phyloP scores from a whole-genome alignment of 306 rosid species.

The Castanospermum australe region DNA sequence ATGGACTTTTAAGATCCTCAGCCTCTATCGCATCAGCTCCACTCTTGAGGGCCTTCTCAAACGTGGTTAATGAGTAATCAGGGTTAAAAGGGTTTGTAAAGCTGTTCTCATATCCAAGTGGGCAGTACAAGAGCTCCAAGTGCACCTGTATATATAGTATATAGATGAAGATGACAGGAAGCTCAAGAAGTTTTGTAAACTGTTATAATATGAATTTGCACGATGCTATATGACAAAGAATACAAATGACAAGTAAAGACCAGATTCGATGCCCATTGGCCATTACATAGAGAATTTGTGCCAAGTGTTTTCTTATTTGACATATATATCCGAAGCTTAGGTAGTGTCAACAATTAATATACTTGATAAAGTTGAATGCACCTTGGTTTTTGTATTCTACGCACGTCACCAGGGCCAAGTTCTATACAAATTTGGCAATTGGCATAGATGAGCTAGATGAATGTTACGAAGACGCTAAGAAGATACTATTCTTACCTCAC shows the following conservation, averaged over 20 bases:
- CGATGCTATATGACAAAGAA: background rate
- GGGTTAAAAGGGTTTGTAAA: conserved; percentile 58
- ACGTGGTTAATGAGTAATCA: conserved; percentile 60
- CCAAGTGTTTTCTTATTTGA: background rate
- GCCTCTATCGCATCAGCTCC: conserved; percentile 31
- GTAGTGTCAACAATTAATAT: background rate
- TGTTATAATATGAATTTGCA: background rate
- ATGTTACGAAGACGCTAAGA: background rate
- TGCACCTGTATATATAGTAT: conserved; percentile 61
- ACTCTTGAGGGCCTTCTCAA: conserved; percentile 69
- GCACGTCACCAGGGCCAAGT: background rate
- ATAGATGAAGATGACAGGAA: background rate
- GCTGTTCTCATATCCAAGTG: conserved; percentile 54
- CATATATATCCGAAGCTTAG: background rate
- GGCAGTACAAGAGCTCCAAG: conserved; percentile 89
- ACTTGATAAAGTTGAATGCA: conserved; percentile 5
- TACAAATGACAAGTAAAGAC: background rate
- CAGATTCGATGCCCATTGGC: background rate
- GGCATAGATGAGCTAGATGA: background rate
- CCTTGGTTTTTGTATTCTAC: background rate
- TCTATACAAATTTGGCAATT: background rate
- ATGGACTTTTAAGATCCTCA: conserved; percentile 24
- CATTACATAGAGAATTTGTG: background rate
- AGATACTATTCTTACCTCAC: conserved; percentile 64
- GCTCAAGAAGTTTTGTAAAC: background rate